Conservation (phyloP, 2,329 filamentous ascomycete genomes). For the Phoma sp. region DNA sequence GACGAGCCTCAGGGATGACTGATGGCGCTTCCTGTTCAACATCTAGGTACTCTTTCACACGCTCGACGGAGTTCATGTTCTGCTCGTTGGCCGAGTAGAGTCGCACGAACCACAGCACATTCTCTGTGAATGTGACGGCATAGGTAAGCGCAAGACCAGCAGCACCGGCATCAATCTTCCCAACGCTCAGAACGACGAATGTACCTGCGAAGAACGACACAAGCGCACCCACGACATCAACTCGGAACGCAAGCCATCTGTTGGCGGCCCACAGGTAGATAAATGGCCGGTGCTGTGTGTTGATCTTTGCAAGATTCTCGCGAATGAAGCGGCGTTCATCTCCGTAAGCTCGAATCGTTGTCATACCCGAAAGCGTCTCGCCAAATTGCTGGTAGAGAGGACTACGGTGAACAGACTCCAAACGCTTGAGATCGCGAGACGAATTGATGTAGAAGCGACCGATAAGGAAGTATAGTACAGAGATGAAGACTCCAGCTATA, state of each 20-base stretch:
- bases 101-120: conserved; percentile 93
- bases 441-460: conserved; percentile 88
- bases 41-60: conserved; percentile 95
- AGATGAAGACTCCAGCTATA: conserved; percentile 85
- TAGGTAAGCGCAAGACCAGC: conserved; percentile 95
- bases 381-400: conserved; percentile 98
- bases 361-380: conserved; percentile 92
- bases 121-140: conserved; percentile 95
- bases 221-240: conserved; percentile 86
- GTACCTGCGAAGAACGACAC: conserved; percentile 93
- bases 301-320: conserved; percentile 87
- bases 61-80: conserved; percentile 99
- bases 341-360: conserved; percentile 94
- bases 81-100: conserved; percentile 95
- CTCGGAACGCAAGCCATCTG: conserved; percentile 92
- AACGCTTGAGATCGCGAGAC: conserved; percentile 91
- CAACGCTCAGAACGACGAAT: conserved; percentile 85
- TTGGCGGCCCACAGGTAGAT: conserved; percentile 97
- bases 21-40: conserved; percentile 90
- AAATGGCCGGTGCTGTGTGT: conserved; percentile 89
- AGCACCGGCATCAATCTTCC: conserved; percentile 84
- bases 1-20: conserved; percentile 78
- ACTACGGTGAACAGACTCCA: conserved; percentile 93
- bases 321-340: conserved; percentile 92
- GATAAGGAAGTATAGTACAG: conserved; percentile 78